Evolutionary conservation across 2,329 filamentous ascomycete genomes (phyloP), one percentile per base, ranked within the genome.

Genomic region (Ampelomyces quisqualis): DNA sequence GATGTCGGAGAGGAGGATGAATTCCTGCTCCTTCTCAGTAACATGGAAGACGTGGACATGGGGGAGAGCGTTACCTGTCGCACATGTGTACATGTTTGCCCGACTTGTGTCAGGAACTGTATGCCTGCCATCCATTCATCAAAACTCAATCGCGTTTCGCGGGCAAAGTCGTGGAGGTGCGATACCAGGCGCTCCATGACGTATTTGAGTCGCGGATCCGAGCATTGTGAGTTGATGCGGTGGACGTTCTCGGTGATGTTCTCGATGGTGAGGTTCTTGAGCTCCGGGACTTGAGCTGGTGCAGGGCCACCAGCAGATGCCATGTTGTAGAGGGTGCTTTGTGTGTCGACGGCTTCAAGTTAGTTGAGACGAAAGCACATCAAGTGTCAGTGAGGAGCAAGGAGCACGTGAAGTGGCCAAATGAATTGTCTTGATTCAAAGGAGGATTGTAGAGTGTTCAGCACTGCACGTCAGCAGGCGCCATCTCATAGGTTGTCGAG

Each of bases 161-260:
- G 78, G 4, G 86, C 85, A 63, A 90, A 91, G 70, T 90, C 86
- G 68, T 93, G 88, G 2, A 91, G 72, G 68, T 93, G 87, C 9
- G 80, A 79, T 33, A 90, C 85, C 10, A 90, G 76, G 13, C 85
- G 77, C 55, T 86, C 80, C 62, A 91, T 78, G 31, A 93, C 66
- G 64, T 87, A 90, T 48, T 80, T 84, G 47, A 88, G 71, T 14
- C 88, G 78, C 15, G 77, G 72, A 57, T 89, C 76, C 7, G 73
- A 63, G 56, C 80, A 80, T 71, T 84, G 79, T 7, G 84, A 85
- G 70, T 91, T 91, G 68, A 90, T 88, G 31, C 77, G 74, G 60
- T 85, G 77, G 21, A 85, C 82, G 59, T 90, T 89, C 35, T 85
- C 79, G 39, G 86, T 90, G 67, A 90, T 90, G 68, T 90, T 90